phyloP scores from a whole-genome alignment of 78 protist species.

The Isochrysis galbana region DNA sequence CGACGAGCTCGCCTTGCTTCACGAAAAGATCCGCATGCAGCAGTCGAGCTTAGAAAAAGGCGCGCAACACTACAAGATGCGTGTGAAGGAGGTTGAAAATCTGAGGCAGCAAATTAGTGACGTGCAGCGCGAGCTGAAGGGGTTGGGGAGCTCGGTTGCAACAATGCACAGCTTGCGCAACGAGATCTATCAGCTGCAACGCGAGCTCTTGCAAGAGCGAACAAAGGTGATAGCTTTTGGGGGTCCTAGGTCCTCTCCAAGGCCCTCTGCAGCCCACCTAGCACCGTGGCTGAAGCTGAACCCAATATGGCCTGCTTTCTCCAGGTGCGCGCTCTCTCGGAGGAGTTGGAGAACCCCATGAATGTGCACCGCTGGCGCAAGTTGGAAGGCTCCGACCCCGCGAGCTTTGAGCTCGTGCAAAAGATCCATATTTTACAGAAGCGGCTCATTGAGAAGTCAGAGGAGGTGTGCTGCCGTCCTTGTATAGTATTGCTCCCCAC shows the following conservation, averaged over 20 bases:
- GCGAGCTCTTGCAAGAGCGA: constrained; percentile 81
- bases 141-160: constrained; percentile 15
- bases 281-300: background rate
- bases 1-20: constrained; percentile 89
- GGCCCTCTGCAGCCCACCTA: background rate
- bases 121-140: background rate
- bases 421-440: constrained; percentile 87
- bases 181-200: constrained; percentile 72
- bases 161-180: constrained; percentile 52
- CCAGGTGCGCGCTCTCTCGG: constrained; percentile 75
- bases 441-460: constrained; percentile 82
- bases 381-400: constrained; percentile 35
- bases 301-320: too few species aligned
- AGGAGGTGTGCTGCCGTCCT: too few species aligned
- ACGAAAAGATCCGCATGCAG: constrained; percentile 87
- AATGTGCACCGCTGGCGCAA: constrained; percentile 81
- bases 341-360: constrained; percentile 90
- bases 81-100: constrained; percentile 71
- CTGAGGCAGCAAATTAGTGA: constrained; percentile 52
- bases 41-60: constrained; percentile 82
- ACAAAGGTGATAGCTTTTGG: too few species aligned
- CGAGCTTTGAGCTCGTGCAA: constrained; percentile 69
- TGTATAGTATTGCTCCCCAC: too few species aligned
- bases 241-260: constrained; percentile 23
- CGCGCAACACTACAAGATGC: constrained; percentile 71